Evolutionary conservation across 2,329 filamentous ascomycete genomes (phyloP).

Genomic region (Clarireedia sp.): DNA sequence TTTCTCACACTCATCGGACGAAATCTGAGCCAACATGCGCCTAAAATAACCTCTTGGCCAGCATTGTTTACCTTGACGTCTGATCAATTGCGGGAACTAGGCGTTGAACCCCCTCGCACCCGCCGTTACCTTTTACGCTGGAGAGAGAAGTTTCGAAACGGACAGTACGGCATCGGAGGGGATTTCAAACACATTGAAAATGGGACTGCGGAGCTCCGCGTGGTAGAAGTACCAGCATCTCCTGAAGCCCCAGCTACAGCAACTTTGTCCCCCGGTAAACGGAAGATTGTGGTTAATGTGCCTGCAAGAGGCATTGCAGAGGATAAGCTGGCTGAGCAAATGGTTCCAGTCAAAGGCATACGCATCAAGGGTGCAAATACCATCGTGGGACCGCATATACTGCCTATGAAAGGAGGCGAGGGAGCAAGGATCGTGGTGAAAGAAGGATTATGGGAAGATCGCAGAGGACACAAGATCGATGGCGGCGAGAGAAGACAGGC

Average conservation of each 20-base stretch:
- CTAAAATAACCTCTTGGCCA: conserved; percentile 87
- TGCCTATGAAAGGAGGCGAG: conserved; percentile 56
- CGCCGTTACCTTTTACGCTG: conserved; percentile 80
- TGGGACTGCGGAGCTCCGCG: conserved; percentile 44
- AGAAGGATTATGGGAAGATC: conserved; percentile 91
- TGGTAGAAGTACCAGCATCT: conserved; percentile 33
- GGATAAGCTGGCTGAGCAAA: conserved; percentile 28
- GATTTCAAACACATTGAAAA: conserved; percentile 66
- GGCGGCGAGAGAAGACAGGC: conserved; percentile 87
- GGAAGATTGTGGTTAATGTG: conserved; percentile 51
- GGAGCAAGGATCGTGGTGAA: conserved; percentile 61
- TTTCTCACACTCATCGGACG: conserved; percentile 91
- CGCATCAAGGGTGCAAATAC: conserved; percentile 58
- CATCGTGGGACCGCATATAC: conserved; percentile 68
- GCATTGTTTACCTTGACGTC: conserved; percentile 78
- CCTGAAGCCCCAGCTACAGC: conserved; percentile 37
- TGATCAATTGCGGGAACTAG: conserved; percentile 69
- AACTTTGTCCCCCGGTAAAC: conserved; percentile 44
- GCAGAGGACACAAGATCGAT: conserved; percentile 82
- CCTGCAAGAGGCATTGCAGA: conserved; percentile 36
- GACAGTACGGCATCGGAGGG: conserved; percentile 72
- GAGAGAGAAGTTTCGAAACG: conserved; percentile 75
- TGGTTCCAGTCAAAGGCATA: conserved; percentile 54
- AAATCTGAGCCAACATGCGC: conserved; percentile 68
- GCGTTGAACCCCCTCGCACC: conserved; percentile 76